Evolutionary conservation across 352 stramenopile species (phyloP).

Genomic region (Globisporangium nunn): DNA sequence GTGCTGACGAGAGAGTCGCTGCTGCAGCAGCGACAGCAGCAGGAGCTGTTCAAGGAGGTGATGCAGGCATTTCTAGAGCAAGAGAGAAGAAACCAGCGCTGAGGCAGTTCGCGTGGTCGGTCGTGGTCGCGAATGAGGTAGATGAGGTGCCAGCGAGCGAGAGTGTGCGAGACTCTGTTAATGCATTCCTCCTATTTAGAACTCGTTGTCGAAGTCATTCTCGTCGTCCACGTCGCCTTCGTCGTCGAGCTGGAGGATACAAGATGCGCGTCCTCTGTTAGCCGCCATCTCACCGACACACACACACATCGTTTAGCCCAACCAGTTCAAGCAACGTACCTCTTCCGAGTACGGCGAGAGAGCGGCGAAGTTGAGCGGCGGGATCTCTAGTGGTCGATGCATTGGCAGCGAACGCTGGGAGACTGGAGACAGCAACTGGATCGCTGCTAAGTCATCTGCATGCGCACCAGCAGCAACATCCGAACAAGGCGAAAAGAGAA

Average conservation of each 20-base stretch:
- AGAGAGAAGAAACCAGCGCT: neutral
- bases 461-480: neutral
- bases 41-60: slow-evolving; percentile 56
- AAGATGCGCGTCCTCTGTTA: no score
- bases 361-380: slow-evolving; percentile 37
- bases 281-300: neutral
- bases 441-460: slow-evolving; percentile 21
- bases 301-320: no score
- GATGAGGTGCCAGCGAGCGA: neutral
- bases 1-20: slow-evolving; percentile 44
- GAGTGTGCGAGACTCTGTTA: neutral
- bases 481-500: neutral
- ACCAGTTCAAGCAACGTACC: slow-evolving; percentile 8
- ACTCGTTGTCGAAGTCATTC: slow-evolving; percentile 20
- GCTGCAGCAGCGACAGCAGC: slow-evolving; percentile 51
- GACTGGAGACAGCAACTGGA: slow-evolving; percentile 19
- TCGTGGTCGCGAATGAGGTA: neutral
- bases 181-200: slow-evolving; percentile 2
- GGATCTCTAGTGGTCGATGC: slow-evolving; percentile 23
- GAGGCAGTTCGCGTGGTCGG: neutral
- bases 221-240: slow-evolving; percentile 25
- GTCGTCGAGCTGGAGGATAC: neutral
- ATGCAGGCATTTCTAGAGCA: slow-evolving; percentile 27
- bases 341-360: slow-evolving; percentile 54
- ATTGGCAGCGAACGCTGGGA: slow-evolving; percentile 5